These are phyloP conservation scores for Linum trigynum DNA, from an alignment of 345 rosid species.

Conservation along the genomic window DNA sequence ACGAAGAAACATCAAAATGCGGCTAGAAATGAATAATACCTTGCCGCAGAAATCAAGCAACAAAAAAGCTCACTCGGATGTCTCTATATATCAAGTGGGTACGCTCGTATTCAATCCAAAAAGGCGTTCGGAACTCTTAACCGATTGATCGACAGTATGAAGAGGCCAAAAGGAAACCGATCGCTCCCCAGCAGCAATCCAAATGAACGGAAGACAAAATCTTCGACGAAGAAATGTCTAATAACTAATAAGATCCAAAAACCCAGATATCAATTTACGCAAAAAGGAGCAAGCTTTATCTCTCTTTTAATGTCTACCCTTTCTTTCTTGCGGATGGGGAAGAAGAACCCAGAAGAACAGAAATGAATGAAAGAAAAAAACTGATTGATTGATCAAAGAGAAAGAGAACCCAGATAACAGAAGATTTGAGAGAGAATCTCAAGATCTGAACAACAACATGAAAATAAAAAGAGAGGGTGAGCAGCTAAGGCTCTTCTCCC, in stretches of 20 bases:
- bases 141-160: conserved; percentile 19
- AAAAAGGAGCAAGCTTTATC: neutral
- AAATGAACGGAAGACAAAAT: neutral
- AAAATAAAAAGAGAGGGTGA: no score
- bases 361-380: neutral
- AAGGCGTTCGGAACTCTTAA: conserved; percentile 9
- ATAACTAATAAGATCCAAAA: conserved; percentile 15
- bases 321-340: neutral
- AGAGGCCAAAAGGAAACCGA: conserved; percentile 9
- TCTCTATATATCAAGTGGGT: conserved; percentile 23
- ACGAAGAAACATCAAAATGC: conserved; percentile 1
- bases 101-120: conserved; percentile 38
- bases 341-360: neutral
- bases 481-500: no score
- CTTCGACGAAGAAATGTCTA: conserved; percentile 7
- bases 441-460: no score
- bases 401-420: conserved; percentile 28
- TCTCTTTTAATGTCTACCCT: neutral
- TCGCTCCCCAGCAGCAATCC: neutral
- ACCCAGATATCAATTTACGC: conserved; percentile 12
- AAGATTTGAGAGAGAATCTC: neutral
- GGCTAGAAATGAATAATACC: neutral
- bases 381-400: conserved; percentile 6
- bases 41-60: conserved; percentile 1
- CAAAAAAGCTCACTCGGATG: conserved; percentile 11